Evolutionary conservation across 257 asterid genomes (phyloP), one percentile per base, ranked within the genome.

Genomic region (Plantago major): DNA sequence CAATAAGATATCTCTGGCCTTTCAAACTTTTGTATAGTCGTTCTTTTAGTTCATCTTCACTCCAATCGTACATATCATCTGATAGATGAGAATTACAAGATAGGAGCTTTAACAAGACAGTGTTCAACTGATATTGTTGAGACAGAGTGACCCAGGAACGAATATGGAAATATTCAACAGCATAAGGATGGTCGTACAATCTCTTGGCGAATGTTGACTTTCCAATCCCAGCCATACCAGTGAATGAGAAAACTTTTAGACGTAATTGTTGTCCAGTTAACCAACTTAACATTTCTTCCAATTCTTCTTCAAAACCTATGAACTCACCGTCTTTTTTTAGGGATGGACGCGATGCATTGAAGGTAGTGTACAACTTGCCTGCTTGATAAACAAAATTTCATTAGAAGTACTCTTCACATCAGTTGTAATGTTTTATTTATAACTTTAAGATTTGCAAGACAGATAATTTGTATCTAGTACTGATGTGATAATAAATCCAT

Each of bases 211-310:
- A 47, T 0, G 71, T 57, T 5, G 59, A 56, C 49, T 66, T 57
- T n/a, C 71, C 65, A 18, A 66, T 66, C 7, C 71, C 65, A 1
- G 48, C 71, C 65, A 57, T 66, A 4, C 70, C 71, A 19, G 48
- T 18, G 40, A 66, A 6, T 46, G 51, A 2, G 9, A 66, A 11
- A 47, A 56, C 51, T 66, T 47, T 37, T 3, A 66, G 38, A 14
- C 33, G 6, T 14, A 58, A 12, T 14, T 58, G 16, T n/a, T 22
- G 19, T 46, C 70, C 70, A 55, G 47, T 46, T 12, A 66, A 57
- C 11, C 42, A 1, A 33, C 46, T 42, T 8, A 66, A 11, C 64
- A 66, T 45, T 12, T 28, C 16, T 2, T 11, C 48, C 58, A 66
- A 56, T 11, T 65, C 70, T 0, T 45, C 4, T 17, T 44, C 48